phyloP scores from a whole-genome alignment of 2,329 filamentous ascomycete genomes.

The Chaetomium olivaceum region DNA sequence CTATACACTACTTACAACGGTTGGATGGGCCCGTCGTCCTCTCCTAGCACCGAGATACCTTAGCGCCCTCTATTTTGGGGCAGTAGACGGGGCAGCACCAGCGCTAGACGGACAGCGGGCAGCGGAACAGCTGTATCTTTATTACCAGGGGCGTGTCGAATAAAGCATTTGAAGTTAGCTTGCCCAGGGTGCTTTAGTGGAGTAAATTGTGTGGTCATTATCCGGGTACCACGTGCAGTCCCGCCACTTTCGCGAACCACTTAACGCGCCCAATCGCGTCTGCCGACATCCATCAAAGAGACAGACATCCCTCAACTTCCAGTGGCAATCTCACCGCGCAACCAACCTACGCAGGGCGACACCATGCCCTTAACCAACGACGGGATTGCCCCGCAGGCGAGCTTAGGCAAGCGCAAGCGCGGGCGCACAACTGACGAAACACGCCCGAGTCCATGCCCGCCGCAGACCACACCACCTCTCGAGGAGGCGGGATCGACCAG shows the following conservation, averaged over 20 bases:
- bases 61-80: background rate
- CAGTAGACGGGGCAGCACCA: background rate
- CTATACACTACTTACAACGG: slow-evolving; percentile 14
- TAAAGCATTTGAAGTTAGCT: background rate
- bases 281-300: background rate
- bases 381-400: background rate
- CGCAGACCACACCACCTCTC: background rate
- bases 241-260: slow-evolving; percentile 32
- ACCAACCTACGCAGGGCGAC: background rate
- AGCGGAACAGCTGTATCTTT: background rate
- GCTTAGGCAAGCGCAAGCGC: slow-evolving; percentile 25
- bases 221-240: slow-evolving; percentile 29
- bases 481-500: background rate
- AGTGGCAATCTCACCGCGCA: background rate
- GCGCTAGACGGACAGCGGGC: background rate
- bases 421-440: background rate
- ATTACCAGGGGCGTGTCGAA: background rate
- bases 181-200: background rate
- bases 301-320: background rate
- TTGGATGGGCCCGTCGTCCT: background rate
- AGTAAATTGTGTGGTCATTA: background rate
- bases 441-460: background rate
- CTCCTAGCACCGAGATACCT: background rate
- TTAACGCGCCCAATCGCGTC: slow-evolving; percentile 16
- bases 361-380: slow-evolving; percentile 16